A percentile compares a stretch with the other conserved stretches of the same genome.
These are phyloP conservation scores for Madurella fahalii DNA, from an alignment of 2,329 filamentous ascomycete species.

Conservation along the genomic window DNA sequence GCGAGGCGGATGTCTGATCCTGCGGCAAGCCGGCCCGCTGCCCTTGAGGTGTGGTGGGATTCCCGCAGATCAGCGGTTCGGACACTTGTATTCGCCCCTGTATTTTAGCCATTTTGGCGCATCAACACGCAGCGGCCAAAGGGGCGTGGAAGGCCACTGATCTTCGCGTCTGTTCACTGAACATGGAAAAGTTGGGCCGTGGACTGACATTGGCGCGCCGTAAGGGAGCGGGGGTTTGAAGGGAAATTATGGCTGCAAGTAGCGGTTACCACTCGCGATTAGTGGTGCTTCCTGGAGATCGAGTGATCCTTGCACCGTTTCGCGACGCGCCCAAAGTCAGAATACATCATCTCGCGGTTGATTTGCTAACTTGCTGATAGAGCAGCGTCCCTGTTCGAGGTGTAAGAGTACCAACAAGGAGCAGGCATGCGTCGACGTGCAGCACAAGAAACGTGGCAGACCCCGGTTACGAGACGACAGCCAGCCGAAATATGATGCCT, in stretches of 20 bases:
- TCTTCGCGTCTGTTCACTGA: neutral
- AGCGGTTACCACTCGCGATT: neutral
- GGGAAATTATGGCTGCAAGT: too few species aligned
- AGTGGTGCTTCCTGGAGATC: neutral
- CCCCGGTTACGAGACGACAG: slow-evolving; percentile 72
- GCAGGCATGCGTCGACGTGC: slow-evolving; percentile 75
- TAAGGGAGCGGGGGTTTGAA: neutral
- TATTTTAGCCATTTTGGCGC: slow-evolving; percentile 18
- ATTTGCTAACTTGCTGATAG: slow-evolving; percentile 41
- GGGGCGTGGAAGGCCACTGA: neutral
- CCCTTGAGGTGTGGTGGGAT: slow-evolving; percentile 19
- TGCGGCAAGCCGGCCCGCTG: slow-evolving; percentile 26
- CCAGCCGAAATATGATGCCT: slow-evolving; percentile 54
- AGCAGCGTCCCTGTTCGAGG: slow-evolving; percentile 72
- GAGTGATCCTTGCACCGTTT: slow-evolving; percentile 3
- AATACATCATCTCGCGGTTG: neutral
- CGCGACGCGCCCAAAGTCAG: neutral
- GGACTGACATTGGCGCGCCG: neutral
- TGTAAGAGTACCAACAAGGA: slow-evolving; percentile 76
- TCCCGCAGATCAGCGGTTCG: slow-evolving; percentile 14
- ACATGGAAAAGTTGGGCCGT: neutral
- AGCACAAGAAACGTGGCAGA: slow-evolving; percentile 79
- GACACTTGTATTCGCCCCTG: slow-evolving; percentile 1
- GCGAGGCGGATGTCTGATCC: slow-evolving; percentile 16
- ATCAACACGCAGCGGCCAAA: slow-evolving; percentile 1